These are phyloP conservation scores for Entomortierella lignicola DNA, from an alignment of 192 early-diverging fungal genomes.

Conservation along the genomic window DNA sequence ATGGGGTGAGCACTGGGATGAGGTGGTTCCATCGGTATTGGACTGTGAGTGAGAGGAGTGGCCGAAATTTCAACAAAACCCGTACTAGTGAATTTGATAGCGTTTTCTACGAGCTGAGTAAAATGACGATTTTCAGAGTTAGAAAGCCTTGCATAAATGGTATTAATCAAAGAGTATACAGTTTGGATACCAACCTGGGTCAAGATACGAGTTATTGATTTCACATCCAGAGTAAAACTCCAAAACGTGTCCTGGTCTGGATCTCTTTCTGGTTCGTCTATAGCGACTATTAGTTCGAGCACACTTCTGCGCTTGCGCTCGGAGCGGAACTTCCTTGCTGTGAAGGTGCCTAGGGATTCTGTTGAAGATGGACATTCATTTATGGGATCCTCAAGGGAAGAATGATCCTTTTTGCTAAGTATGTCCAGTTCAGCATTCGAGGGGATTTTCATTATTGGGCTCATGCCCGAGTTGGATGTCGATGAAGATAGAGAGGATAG, in stretches of 20 bases:
- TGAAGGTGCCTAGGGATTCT: constrained; percentile 14
- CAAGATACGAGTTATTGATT: constrained; percentile 33
- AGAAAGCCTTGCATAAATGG: background rate
- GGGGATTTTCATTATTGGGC: constrained; percentile 4
- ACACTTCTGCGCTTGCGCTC: constrained; percentile 28
- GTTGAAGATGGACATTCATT: constrained; percentile 13
- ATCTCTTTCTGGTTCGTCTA: constrained; percentile 39
- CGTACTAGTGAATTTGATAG: constrained; percentile 62
- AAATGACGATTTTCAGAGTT: background rate
- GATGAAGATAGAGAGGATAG: constrained; percentile 27
- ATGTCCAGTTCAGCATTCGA: background rate
- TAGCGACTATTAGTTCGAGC: constrained; percentile 39
- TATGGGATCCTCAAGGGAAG: constrained; percentile 5
- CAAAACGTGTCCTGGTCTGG: constrained; percentile 34
- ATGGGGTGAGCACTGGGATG: constrained; percentile 33
- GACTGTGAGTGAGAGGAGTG: constrained; percentile 12
- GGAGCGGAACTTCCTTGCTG: background rate
- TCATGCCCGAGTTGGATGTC: constrained; percentile 6
- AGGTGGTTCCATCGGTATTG: constrained; percentile 25
- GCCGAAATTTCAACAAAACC: constrained; percentile 63
- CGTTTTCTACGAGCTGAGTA: constrained; percentile 57
- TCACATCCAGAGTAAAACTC: constrained; percentile 35
- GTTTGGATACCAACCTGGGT: constrained; percentile 18
- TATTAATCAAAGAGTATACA: background rate
- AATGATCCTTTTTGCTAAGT: background rate